Percentiles rank a stretch among this genome's conserved stretches.
These are phyloP conservation scores for Tolypocladium amazonense DNA, from an alignment of 2,329 filamentous ascomycete species.

Conservation along the genomic window DNA sequence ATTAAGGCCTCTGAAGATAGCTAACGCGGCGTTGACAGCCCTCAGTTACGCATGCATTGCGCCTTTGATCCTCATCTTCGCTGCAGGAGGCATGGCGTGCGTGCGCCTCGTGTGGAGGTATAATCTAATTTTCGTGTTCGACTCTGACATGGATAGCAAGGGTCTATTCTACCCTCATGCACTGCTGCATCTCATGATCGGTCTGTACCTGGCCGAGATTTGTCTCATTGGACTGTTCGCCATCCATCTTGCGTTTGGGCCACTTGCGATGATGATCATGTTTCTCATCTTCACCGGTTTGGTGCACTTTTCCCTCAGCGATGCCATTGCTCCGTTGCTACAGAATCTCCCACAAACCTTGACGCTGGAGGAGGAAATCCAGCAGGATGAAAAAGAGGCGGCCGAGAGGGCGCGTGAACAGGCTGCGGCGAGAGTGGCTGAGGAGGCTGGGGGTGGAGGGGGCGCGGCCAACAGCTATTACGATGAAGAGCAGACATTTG, in stretches of 20 bases:
- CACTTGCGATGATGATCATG: slow-evolving; percentile 64
- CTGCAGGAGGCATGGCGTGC: slow-evolving; percentile 63
- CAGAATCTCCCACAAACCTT: slow-evolving; percentile 71
- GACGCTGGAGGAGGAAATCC: slow-evolving; percentile 40
- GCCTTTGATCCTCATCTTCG: slow-evolving; percentile 74
- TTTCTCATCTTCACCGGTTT: slow-evolving; percentile 66
- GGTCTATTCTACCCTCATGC: slow-evolving; percentile 82
- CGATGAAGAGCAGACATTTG: slow-evolving; percentile 22
- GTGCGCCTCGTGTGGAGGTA: slow-evolving; percentile 88
- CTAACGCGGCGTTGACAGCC: slow-evolving; percentile 31
- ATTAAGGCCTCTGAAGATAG: background rate
- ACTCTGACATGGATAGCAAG: slow-evolving; percentile 75
- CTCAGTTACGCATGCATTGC: slow-evolving; percentile 82
- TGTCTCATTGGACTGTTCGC: slow-evolving; percentile 80
- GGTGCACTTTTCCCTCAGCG: slow-evolving; percentile 64
- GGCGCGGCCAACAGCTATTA: slow-evolving; percentile 25
- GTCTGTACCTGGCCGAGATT: slow-evolving; percentile 72
- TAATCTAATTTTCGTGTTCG: slow-evolving; percentile 80
- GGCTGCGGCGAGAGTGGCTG: slow-evolving; percentile 11
- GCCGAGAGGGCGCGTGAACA: slow-evolving; percentile 15
- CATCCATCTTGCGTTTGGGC: slow-evolving; percentile 54
- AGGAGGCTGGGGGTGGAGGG: slow-evolving; percentile 3
- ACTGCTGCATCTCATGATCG: slow-evolving; percentile 73
- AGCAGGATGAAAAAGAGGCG: slow-evolving; percentile 36
- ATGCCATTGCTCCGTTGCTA: slow-evolving; percentile 65